These are phyloP conservation scores for Aspergillus pseudoterreus DNA, from an alignment of 2,329 filamentous ascomycete genomes.

Conservation along the genomic window DNA sequence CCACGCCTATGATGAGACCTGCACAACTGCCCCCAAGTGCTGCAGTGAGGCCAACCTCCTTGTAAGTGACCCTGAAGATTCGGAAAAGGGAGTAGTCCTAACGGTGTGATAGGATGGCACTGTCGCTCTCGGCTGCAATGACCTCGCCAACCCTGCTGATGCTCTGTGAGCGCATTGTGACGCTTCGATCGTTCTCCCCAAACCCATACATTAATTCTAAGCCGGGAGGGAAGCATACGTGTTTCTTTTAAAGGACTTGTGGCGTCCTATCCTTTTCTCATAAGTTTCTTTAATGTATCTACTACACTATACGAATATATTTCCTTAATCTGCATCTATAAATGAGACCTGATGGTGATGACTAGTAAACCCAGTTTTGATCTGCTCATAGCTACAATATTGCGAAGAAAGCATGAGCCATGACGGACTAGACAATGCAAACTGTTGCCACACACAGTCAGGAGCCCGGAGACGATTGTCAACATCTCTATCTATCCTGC, in stretches of 20 bases:
- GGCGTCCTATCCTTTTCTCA: background rate
- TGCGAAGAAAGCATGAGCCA: no score
- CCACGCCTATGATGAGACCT: slow-evolving; percentile 19
- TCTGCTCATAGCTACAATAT: no score
- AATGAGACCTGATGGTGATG: no score
- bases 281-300: background rate
- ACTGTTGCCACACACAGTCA: no score
- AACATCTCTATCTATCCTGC: no score
- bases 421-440: no score
- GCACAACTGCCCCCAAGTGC: slow-evolving; percentile 23
- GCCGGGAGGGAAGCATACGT: background rate
- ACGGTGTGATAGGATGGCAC: background rate
- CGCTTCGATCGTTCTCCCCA: background rate
- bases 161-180: background rate
- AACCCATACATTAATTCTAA: background rate
- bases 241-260: background rate
- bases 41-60: slow-evolving; percentile 28
- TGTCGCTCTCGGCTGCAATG: slow-evolving; percentile 1
- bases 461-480: no score
- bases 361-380: no score
- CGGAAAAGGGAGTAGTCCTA: background rate
- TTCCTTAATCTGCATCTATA: background rate
- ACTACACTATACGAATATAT: background rate
- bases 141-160: background rate
- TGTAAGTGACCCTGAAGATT: slow-evolving; percentile 15